Evolutionary conservation across 306 rosid genomes (phyloP).

Genomic region (Cicer cuneatum): DNA sequence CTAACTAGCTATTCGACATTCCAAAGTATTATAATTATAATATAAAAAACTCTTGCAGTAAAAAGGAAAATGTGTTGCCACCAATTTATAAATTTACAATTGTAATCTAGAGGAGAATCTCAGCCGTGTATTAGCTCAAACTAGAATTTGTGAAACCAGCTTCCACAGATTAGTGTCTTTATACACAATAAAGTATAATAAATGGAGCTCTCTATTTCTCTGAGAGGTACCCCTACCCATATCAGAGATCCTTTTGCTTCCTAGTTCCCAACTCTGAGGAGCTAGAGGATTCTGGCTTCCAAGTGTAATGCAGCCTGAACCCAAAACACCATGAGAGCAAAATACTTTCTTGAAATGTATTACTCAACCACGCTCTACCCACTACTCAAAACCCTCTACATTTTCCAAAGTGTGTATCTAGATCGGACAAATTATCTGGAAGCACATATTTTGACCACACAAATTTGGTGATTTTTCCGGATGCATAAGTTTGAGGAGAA

Average conservation of each 20-base stretch:
- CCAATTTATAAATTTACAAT: slow-evolving; percentile 1
- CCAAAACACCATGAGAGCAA: slow-evolving; percentile 1
- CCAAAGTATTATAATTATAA: slow-evolving; percentile 1
- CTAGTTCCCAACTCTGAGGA: slow-evolving; percentile 23
- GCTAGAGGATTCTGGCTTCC: slow-evolving; percentile 13
- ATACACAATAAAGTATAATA: background rate
- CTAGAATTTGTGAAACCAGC: background rate
- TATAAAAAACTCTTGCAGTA: background rate
- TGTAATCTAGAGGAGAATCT: background rate
- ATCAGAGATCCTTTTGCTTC: slow-evolving; percentile 12
- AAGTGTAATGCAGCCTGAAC: slow-evolving; percentile 26
- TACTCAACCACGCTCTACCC: too few relatives aligned
- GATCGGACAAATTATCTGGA: too few relatives aligned
- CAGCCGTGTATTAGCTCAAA: background rate
- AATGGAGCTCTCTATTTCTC: background rate
- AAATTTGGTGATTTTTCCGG: too few relatives aligned
- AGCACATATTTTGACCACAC: too few relatives aligned
- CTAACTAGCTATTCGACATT: slow-evolving; percentile 17
- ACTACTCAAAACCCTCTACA: too few relatives aligned
- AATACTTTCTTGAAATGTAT: slow-evolving; percentile 8
- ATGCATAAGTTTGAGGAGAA: slow-evolving; percentile 11
- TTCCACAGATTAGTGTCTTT: background rate
- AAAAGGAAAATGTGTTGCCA: slow-evolving; percentile 14
- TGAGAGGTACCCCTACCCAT: background rate
- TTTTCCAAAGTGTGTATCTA: too few relatives aligned